Evolutionary conservation across 1,139 yeast species (phyloP).

Genomic region (Kodamaea ohmeri): DNA sequence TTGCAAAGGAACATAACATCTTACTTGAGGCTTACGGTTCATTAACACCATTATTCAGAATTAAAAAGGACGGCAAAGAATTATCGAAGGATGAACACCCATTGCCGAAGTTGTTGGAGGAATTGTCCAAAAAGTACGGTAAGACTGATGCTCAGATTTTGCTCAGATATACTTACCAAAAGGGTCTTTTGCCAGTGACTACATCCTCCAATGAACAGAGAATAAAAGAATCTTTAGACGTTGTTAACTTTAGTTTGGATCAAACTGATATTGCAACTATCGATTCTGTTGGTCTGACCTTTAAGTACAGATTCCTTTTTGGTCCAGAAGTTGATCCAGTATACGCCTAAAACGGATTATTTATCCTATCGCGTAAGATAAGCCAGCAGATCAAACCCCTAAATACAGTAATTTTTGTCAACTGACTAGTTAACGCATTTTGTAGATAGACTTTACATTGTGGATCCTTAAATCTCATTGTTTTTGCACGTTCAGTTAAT

Average conservation of each 20-base stretch:
- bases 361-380: too few species aligned
- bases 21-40: constrained; percentile 43
- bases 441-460: too few species aligned
- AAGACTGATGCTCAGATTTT: constrained; percentile 61
- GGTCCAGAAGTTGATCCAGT: constrained; percentile 2
- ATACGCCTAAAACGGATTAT: too few species aligned
- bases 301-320: constrained; percentile 21
- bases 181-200: constrained; percentile 65
- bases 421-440: too few species aligned
- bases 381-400: too few species aligned
- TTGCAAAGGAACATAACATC: constrained; percentile 28
- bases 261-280: constrained; percentile 27
- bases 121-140: constrained; percentile 51
- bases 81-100: constrained; percentile 15
- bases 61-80: constrained; percentile 18
- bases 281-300: constrained; percentile 25
- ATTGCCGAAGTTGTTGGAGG: constrained; percentile 23
- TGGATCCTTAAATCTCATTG: too few species aligned
- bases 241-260: constrained; percentile 36
- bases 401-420: too few species aligned
- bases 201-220: constrained; percentile 62
- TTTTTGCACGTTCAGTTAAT: too few species aligned
- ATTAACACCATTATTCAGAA: constrained; percentile 36
- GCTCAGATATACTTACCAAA: constrained; percentile 64
- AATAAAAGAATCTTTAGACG: constrained; percentile 51